Conservation (phyloP, 768 basidiomycete species). For the Lentinus tigrinus region DNA sequence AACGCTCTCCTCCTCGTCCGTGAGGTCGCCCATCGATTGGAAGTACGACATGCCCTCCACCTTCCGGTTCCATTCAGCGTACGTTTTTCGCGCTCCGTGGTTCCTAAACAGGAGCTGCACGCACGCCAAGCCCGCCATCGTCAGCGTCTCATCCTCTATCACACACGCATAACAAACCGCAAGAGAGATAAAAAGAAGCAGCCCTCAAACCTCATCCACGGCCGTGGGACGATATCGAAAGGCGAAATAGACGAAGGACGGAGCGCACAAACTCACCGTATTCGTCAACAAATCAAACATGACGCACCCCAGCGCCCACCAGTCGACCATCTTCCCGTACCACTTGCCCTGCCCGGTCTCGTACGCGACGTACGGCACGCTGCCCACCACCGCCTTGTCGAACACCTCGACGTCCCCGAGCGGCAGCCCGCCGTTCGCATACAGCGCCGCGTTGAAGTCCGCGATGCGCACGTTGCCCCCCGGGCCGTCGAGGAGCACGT, state of each 20-base stretch:
- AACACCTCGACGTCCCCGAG: constrained; percentile 20
- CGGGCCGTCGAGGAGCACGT: constrained; percentile 40
- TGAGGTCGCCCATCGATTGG: constrained; percentile 1
- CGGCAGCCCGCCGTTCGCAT: constrained; percentile 5
- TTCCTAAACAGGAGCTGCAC: constrained; percentile 16
- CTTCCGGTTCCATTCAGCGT: constrained; percentile 16
- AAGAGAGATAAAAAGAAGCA: not conserved
- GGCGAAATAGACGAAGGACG: not conserved
- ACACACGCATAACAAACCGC: not conserved
- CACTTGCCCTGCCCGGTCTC: constrained; percentile 18
- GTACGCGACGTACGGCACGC: constrained; percentile 25
- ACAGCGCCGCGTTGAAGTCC: constrained; percentile 27
- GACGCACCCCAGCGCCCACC: constrained; percentile 27
- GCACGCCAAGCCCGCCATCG: not conserved
- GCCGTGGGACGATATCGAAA: too few relatives aligned
- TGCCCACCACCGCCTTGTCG: constrained; percentile 19
- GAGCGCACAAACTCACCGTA: constrained; percentile 22
- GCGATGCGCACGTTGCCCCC: constrained; percentile 22
- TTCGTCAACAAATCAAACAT: constrained; percentile 28
- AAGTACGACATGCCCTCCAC: constrained; percentile 15
- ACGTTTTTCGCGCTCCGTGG: constrained; percentile 3
- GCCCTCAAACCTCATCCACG: too few relatives aligned
- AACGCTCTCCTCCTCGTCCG: constrained; percentile 17
- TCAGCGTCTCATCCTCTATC: not conserved
- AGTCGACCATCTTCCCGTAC: constrained; percentile 31